phyloP scores from a whole-genome alignment of 345 rosid species.

The Rubroshorea leprosula region DNA sequence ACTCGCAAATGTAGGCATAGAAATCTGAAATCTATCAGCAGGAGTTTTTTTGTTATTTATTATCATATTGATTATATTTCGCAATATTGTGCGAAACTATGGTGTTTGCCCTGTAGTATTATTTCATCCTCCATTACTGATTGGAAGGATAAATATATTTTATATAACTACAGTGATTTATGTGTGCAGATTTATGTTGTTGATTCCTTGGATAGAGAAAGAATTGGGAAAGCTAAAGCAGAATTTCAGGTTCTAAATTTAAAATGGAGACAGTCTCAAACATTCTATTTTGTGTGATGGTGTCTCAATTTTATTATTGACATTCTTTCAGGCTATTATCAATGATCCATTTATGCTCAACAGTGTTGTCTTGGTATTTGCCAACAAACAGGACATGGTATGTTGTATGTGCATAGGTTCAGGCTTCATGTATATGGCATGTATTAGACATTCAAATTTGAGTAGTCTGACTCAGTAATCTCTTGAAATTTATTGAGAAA shows the following conservation, averaged over 20 bases:
- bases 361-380: constrained; percentile 91
- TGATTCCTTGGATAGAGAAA: constrained; percentile 96
- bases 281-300: constrained; percentile 12
- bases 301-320: constrained; percentile 12
- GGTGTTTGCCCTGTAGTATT: neutral
- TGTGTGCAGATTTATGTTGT: constrained; percentile 82
- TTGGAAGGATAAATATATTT: neutral
- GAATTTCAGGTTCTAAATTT: constrained; percentile 81
- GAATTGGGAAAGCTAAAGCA: constrained; percentile 81
- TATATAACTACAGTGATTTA: neutral
- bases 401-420: neutral
- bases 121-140: neutral
- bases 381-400: constrained; percentile 99
- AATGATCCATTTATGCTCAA: constrained; percentile 94
- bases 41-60: too few species aligned
- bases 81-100: too few species aligned
- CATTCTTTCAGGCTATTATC: constrained; percentile 72
- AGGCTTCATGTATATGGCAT: neutral
- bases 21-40: too few species aligned
- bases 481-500: neutral
- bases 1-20: too few species aligned
- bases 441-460: neutral
- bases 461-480: neutral
- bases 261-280: constrained; percentile 13
- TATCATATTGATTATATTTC: neutral